Percentiles rank a stretch among this genome's conserved stretches.
Conservation (phyloP, 306 rosid genomes). For the Prosopis cineraria region DNA sequence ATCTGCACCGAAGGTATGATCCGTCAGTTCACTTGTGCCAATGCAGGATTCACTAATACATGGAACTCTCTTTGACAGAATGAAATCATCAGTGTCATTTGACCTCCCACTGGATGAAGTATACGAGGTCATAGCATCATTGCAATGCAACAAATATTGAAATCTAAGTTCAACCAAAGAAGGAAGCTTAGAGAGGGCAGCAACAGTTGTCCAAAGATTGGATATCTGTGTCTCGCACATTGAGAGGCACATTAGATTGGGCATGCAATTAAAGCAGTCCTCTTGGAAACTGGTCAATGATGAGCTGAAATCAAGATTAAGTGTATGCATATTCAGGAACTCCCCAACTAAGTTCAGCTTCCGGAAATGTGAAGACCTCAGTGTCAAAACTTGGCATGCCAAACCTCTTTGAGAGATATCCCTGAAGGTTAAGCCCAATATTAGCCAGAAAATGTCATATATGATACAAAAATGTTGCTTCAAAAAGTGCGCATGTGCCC, state of each 20-base stretch:
- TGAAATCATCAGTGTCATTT: slow-evolving; percentile 40
- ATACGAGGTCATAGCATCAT: slow-evolving; percentile 53
- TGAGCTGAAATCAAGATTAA: slow-evolving; percentile 76
- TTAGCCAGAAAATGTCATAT: slow-evolving; percentile 26
- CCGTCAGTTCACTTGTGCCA: slow-evolving; percentile 39
- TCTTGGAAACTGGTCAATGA: slow-evolving; percentile 65
- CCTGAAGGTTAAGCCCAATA: slow-evolving; percentile 49
- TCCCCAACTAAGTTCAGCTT: slow-evolving; percentile 75
- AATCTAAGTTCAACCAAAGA: slow-evolving; percentile 76
- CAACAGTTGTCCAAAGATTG: slow-evolving; percentile 87
- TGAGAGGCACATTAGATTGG: slow-evolving; percentile 71
- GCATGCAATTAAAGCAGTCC: slow-evolving; percentile 82
- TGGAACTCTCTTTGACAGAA: slow-evolving; percentile 45
- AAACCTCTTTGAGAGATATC: slow-evolving; percentile 72
- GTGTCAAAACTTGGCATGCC: slow-evolving; percentile 68
- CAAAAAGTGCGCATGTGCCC: slow-evolving; percentile 9
- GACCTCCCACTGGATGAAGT: slow-evolving; percentile 51
- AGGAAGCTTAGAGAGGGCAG: slow-evolving; percentile 78
- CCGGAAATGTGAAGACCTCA: slow-evolving; percentile 67
- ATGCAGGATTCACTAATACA: slow-evolving; percentile 39
- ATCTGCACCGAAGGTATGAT: slow-evolving; percentile 43
- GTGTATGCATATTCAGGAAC: slow-evolving; percentile 68
- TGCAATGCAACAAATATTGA: slow-evolving; percentile 68
- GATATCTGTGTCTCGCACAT: slow-evolving; percentile 78
- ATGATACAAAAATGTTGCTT: slow-evolving; percentile 15